These are phyloP conservation scores for Gossypium arboreum DNA, from an alignment of 345 rosid genomes.

Conservation along the genomic window DNA sequence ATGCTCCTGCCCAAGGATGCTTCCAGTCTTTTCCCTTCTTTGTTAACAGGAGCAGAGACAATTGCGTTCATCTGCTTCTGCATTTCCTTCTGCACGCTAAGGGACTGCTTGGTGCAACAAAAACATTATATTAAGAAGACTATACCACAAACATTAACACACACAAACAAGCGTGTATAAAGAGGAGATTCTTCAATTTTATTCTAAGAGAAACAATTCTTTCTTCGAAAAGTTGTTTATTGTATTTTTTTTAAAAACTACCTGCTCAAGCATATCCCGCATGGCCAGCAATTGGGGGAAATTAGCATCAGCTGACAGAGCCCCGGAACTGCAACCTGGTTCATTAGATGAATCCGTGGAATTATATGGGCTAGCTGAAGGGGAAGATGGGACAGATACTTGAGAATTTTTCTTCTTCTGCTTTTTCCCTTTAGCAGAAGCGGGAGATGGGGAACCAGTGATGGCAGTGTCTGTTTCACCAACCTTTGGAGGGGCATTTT, in stretches of 20 bases:
- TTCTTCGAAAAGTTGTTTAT: not conserved
- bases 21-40: slow-evolving; percentile 65
- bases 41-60: slow-evolving; percentile 48
- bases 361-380: slow-evolving; percentile 47
- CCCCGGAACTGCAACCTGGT: slow-evolving; percentile 37
- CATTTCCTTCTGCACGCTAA: slow-evolving; percentile 55
- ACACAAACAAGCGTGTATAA: not conserved
- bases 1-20: slow-evolving; percentile 51
- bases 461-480: slow-evolving; percentile 29
- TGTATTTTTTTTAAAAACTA: slow-evolving; percentile 12
- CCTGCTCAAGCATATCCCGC: slow-evolving; percentile 62
- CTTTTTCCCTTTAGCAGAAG: slow-evolving; percentile 47
- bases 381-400: slow-evolving; percentile 44
- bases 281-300: slow-evolving; percentile 41
- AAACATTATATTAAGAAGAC: not conserved
- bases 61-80: slow-evolving; percentile 59
- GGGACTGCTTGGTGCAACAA: slow-evolving; percentile 34
- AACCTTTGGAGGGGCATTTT: slow-evolving; percentile 31
- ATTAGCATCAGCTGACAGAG: slow-evolving; percentile 36
- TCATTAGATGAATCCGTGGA: slow-evolving; percentile 58
- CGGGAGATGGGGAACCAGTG: slow-evolving; percentile 27
- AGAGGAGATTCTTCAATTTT: not conserved
- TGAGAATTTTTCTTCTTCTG: slow-evolving; percentile 51
- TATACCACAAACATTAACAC: not conserved
- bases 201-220: not conserved